Evolutionary conservation across 2,329 filamentous ascomycete genomes (phyloP), one percentile per base, ranked within the genome.

Genomic region (Trichophaea hybrida): DNA sequence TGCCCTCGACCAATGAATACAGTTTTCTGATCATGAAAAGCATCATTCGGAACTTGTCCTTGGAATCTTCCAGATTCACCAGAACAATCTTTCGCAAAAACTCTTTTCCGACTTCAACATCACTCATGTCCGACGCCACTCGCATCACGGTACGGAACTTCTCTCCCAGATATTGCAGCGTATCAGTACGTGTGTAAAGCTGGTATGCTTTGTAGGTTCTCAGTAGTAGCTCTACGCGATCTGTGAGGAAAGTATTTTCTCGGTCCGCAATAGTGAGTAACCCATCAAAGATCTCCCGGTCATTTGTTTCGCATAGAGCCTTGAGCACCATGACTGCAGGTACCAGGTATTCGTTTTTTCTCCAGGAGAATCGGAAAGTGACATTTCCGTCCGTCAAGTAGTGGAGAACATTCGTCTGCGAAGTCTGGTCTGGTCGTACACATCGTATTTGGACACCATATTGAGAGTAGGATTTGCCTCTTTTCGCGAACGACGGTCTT

Each of bases 311-410:
- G 1, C 93, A 80, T 54, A 98, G 76, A 1, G 93, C 91, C 75
- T 97, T 98, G 65, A 98, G 75, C 37, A 98, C 83, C 91, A 98
- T 97, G 79, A 96, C 84, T 62, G 89, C 86, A 0, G 93, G 93
- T 1, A 98, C 80, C n/a, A 98, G 80, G 70, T 88, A 98, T 73
- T 98, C 93, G 67, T 89, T 88, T 74, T 98, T 98, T 67, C 90
- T 80, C 91, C 91, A 98, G 5, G 91, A 96, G 73, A 98, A 98
- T 59, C 93, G 81, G 74, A 98, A 95, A 0, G 88, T 97, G 68
- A 97, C 84, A 72, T 96, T 97, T 65, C 93, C 93, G 71, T 98
- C 93, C 68, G 80, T 88, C 59, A 98, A 80, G 72, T 97, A 98
- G 74, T 98, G 93, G 53, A 98, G 78, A 37, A 94, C 89, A 69